Evolutionary conservation across 2,329 filamentous ascomycete species (phyloP).

Genomic region (Hypoxylon sp.): DNA sequence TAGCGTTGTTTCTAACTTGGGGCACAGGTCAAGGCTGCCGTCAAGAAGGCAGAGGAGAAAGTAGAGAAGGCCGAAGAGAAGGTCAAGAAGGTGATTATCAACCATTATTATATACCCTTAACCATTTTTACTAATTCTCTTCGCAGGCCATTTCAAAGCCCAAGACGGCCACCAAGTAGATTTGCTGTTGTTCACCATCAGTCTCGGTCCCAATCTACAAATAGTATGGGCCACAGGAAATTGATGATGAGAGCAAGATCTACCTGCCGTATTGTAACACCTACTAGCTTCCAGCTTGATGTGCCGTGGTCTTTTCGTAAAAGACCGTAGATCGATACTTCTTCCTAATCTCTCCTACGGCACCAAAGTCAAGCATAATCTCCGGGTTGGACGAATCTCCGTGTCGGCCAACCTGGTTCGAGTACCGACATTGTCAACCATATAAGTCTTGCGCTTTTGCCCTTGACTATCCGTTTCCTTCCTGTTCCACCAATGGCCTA

Average conservation of each 20-base stretch:
- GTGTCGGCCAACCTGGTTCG: not conserved
- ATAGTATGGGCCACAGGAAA: slow-evolving; percentile 2
- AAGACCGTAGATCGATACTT: slow-evolving; percentile 2
- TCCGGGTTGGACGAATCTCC: not conserved
- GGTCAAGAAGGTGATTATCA: slow-evolving; percentile 34
- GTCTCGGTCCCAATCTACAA: slow-evolving; percentile 3
- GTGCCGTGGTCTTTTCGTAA: slow-evolving; percentile 4
- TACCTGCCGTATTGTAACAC: slow-evolving; percentile 6
- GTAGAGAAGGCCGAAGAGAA: slow-evolving; percentile 51
- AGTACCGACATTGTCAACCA: not conserved
- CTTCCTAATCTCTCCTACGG: slow-evolving; percentile 1
- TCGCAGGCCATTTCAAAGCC: slow-evolving; percentile 47
- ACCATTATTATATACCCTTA: not conserved
- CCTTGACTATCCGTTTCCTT: slow-evolving; percentile 9
- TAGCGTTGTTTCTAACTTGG: slow-evolving; percentile 40
- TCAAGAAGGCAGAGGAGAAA: slow-evolving; percentile 52
- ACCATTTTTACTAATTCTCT: slow-evolving; percentile 5
- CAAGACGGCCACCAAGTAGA: slow-evolving; percentile 50
- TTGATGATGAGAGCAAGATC: slow-evolving; percentile 13
- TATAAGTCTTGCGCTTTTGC: not conserved
- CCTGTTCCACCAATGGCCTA: slow-evolving; percentile 20
- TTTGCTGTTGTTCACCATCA: not conserved
- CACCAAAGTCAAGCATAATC: not conserved
- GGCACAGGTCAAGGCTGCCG: slow-evolving; percentile 52
- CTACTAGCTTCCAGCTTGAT: slow-evolving; percentile 12